Evolutionary conservation across 768 basidiomycete genomes (phyloP), one percentile per base, ranked within the genome.

Genomic region (Psilocybe sp.): DNA sequence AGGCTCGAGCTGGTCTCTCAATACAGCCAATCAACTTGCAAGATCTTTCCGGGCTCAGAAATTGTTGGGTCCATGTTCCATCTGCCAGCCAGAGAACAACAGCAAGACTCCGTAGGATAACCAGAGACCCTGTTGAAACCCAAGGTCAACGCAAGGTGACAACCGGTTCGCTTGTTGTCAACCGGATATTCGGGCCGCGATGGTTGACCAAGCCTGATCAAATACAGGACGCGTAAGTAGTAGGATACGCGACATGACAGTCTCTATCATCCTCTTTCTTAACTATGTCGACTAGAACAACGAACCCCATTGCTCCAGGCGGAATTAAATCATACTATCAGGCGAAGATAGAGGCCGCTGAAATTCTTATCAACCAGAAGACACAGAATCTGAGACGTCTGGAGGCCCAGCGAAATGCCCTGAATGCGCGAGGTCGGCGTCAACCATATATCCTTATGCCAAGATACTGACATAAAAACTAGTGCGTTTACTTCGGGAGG

Each of bases 331-430:
- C 87, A 0, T 99, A 96, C 75, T 98, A 95, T 64, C 90, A 94
- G 66, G 86, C 92, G 14, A 99, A 98, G 73, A 98, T 98, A 33
- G 94, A 98, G 64, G 76, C 87, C 8, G 87, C 94, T 1, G 96
- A 98, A 61, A 77, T 97, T 23, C 79, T 89, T 37, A 97, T 98
- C 56, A 97, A 95, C 69, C 85, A 93, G 69, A 96, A 94, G 69
- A 97, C 95, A 0, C 94, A 98, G 75, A 98, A 98, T 70, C 65
- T 99, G 48, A 79, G 96, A 18, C 89, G 96, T 49, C 72, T 98
- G 60, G 96, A 99, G 71, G 97, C 96, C 6, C 95, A 98, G 66
- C 78, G 97, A 52, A 99, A 99, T 80, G 92, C 96, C 8, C 70
- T 99, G 51, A 98, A 99, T 67, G 93, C 95, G 12, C 76, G 93